phyloP scores from a whole-genome alignment of 352 stramenopile species.

The Phytophthora megakarya region DNA sequence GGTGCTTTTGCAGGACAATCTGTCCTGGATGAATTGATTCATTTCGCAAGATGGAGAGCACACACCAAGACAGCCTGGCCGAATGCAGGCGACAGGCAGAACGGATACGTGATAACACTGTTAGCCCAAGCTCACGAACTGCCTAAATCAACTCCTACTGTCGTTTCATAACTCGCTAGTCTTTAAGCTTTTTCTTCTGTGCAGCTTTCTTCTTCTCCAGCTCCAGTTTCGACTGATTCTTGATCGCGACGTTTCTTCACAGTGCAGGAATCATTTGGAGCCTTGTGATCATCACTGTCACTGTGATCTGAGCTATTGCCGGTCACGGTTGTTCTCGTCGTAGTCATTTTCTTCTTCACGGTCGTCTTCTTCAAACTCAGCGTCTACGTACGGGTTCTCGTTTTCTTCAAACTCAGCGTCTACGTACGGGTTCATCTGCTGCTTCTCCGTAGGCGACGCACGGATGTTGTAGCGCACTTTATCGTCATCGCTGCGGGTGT shows the following conservation, averaged over 20 bases:
- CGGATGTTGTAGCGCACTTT: conserved; percentile 81
- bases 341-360: conserved; percentile 36
- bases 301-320: conserved; percentile 12
- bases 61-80: too few species aligned
- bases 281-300: conserved; percentile 7
- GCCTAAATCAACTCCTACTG: too few species aligned
- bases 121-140: too few species aligned
- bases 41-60: too few species aligned
- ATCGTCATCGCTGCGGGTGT: conserved; percentile 59
- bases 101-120: too few species aligned
- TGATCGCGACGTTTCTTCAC: conserved; percentile 69
- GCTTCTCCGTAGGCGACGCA: conserved; percentile 53
- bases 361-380: conserved; percentile 32
- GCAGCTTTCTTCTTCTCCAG: conserved; percentile 62
- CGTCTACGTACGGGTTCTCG: conserved; percentile 72
- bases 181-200: conserved; percentile 57
- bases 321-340: conserved; percentile 19
- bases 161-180: conserved; percentile 29
- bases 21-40: too few species aligned
- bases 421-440: conserved; percentile 73
- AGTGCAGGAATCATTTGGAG: conserved; percentile 13
- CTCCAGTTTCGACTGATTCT: conserved; percentile 61
- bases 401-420: conserved; percentile 35
- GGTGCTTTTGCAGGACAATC: too few species aligned
- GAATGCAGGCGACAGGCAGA: too few species aligned